These are phyloP conservation scores for Artemisia argyi DNA, from an alignment of 129 eudicot species.

Conservation along the genomic window DNA sequence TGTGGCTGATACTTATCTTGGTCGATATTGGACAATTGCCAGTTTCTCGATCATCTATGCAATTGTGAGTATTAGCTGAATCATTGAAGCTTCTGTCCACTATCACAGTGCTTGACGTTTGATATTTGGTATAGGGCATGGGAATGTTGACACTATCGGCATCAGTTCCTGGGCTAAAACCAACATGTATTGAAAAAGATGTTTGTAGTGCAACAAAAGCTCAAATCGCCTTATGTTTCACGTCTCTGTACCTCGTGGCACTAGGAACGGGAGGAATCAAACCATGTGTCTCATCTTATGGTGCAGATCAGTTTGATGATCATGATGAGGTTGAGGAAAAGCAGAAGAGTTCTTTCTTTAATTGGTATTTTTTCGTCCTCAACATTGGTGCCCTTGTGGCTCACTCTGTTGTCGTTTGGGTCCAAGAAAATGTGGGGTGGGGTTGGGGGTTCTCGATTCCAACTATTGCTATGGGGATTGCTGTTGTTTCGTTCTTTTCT, in stretches of 20 bases:
- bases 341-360: conserved; percentile 20
- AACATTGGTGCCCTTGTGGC: conserved; percentile 24
- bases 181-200: conserved; percentile 30
- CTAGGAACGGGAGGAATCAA: too few relatives aligned
- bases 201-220: conserved; percentile 39
- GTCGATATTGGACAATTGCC: not conserved
- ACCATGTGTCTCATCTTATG: not conserved
- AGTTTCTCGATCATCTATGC: not conserved
- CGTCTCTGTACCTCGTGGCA: conserved; percentile 50
- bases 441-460: conserved; percentile 25
- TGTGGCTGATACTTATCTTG: not conserved
- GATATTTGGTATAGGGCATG: conserved; percentile 37
- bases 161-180: conserved; percentile 45
- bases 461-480: conserved; percentile 19
- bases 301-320: conserved; percentile 28
- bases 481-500: not conserved
- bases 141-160: conserved; percentile 49
- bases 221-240: conserved; percentile 35
- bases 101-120: not conserved
- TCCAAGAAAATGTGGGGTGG: conserved; percentile 27
- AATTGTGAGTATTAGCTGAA: not conserved
- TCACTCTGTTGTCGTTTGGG: conserved; percentile 15
- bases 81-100: not conserved
- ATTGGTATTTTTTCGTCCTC: conserved; percentile 17
- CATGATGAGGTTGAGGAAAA: conserved; percentile 18